These are phyloP conservation scores for Pseudopyrenochaeta lycopersici DNA, from an alignment of 2,329 filamentous ascomycete species.

Conservation along the genomic window DNA sequence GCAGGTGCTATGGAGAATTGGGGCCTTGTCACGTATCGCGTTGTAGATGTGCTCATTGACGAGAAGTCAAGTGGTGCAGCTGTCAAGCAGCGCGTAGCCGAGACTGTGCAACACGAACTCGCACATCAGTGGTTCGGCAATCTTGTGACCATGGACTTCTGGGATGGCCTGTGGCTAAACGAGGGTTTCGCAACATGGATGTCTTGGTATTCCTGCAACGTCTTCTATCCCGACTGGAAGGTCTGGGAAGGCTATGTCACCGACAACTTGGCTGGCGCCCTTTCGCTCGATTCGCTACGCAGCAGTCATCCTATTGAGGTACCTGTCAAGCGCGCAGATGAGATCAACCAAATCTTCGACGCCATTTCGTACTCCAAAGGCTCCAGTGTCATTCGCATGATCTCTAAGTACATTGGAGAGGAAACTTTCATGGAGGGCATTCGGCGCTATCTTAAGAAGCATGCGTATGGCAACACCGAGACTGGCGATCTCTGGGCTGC, in stretches of 20 bases:
- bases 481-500: conserved; percentile 92
- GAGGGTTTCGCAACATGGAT: conserved; percentile 92
- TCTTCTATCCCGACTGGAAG: conserved; percentile 97
- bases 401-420: conserved; percentile 93
- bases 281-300: conserved; percentile 87
- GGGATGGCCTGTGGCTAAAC: conserved; percentile 97
- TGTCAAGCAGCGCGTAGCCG: conserved; percentile 90
- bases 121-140: conserved; percentile 99
- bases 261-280: conserved; percentile 87
- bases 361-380: conserved; percentile 98
- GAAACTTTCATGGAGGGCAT: conserved; percentile 93
- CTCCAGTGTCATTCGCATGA: conserved; percentile 95
- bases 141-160: conserved; percentile 97
- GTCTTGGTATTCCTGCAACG: conserved; percentile 93
- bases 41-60: conserved; percentile 89
- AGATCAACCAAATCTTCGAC: conserved; percentile 98
- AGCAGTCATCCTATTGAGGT: conserved; percentile 98
- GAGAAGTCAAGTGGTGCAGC: conserved; percentile 90
- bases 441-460: conserved; percentile 89
- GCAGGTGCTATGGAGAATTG: conserved; percentile 99
- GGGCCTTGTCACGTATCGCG: conserved; percentile 94
- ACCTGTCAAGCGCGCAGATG: conserved; percentile 91
- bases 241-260: conserved; percentile 96
- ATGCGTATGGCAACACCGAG: conserved; percentile 94
- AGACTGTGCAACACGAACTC: conserved; percentile 95